Percentiles rank a stretch among this genome's conserved stretches.
Evolutionary conservation across 257 asterid species (phyloP).

Genomic region (Coffea eugenioides): DNA sequence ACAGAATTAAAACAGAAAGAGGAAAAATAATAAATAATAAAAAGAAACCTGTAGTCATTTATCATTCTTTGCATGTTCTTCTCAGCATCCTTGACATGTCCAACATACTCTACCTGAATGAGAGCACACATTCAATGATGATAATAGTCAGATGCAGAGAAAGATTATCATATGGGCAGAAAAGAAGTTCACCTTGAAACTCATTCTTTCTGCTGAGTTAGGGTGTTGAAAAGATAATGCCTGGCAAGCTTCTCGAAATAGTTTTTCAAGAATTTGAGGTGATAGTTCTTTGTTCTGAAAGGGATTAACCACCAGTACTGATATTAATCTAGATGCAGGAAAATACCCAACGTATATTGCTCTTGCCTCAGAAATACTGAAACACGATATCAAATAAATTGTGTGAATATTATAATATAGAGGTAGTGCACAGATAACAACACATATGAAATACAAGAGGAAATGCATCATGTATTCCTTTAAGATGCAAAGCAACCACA

Average conservation of each 20-base stretch:
- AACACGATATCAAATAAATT: constrained; percentile 18
- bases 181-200: constrained; percentile 61
- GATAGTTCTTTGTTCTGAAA: constrained; percentile 88
- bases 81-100: constrained; percentile 80
- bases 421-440: neutral
- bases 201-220: constrained; percentile 46
- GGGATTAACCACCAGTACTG: constrained; percentile 84
- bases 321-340: constrained; percentile 68
- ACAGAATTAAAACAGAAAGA: constrained; percentile 10
- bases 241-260: constrained; percentile 81
- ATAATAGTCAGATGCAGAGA: constrained; percentile 10
- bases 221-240: constrained; percentile 51
- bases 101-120: constrained; percentile 72
- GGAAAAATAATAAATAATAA: neutral
- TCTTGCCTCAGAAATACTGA: constrained; percentile 84
- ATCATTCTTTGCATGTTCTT: constrained; percentile 65
- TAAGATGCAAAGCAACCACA: neutral
- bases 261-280: constrained; percentile 81
- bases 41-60: constrained; percentile 67
- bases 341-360: constrained; percentile 83
- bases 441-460: neutral
- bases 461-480: neutral
- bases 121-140: constrained; percentile 1
- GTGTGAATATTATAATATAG: neutral
- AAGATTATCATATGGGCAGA: neutral